These are phyloP conservation scores for Pseudocercospora macadamiae DNA, from an alignment of 2,329 filamentous ascomycete genomes.

Conservation along the genomic window DNA sequence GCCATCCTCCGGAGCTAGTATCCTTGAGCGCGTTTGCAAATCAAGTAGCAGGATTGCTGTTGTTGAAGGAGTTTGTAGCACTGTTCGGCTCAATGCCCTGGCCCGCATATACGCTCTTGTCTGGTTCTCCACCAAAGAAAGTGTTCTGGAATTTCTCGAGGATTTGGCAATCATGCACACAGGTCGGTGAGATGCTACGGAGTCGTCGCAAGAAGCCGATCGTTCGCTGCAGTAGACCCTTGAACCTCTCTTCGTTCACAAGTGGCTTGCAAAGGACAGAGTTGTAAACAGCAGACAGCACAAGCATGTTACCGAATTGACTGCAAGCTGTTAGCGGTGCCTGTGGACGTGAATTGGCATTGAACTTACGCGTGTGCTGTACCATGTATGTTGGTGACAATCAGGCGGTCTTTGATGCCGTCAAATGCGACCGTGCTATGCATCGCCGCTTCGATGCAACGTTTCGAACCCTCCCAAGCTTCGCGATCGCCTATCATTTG, in stretches of 20 bases:
- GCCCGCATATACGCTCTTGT: conserved; percentile 29
- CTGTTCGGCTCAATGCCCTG: conserved; percentile 31
- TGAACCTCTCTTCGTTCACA: conserved; percentile 60
- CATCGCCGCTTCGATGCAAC: conserved; percentile 73
- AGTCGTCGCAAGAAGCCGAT: conserved; percentile 74
- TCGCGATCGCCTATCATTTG: conserved; percentile 30
- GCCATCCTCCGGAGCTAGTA: neutral
- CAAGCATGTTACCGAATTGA: conserved; percentile 95
- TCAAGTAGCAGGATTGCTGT: conserved; percentile 9
- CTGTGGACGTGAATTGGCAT: neutral
- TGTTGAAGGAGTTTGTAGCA: conserved; percentile 29
- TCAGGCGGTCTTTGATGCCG: conserved; percentile 66
- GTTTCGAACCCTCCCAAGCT: conserved; percentile 38
- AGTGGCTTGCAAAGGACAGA: conserved; percentile 58
- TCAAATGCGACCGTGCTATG: conserved; percentile 85
- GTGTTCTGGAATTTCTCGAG: conserved; percentile 57
- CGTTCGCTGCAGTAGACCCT: conserved; percentile 69
- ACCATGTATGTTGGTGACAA: conserved; percentile 95
- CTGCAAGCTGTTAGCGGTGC: conserved; percentile 51
- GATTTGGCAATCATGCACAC: conserved; percentile 74
- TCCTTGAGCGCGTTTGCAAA: neutral
- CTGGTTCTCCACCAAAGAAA: conserved; percentile 30
- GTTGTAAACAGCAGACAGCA: conserved; percentile 79
- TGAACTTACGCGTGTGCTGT: conserved; percentile 88
- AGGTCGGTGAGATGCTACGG: conserved; percentile 72